phyloP scores from a whole-genome alignment of 2,329 filamentous ascomycete genomes.

The Pyrenophora tritici-repentis region DNA sequence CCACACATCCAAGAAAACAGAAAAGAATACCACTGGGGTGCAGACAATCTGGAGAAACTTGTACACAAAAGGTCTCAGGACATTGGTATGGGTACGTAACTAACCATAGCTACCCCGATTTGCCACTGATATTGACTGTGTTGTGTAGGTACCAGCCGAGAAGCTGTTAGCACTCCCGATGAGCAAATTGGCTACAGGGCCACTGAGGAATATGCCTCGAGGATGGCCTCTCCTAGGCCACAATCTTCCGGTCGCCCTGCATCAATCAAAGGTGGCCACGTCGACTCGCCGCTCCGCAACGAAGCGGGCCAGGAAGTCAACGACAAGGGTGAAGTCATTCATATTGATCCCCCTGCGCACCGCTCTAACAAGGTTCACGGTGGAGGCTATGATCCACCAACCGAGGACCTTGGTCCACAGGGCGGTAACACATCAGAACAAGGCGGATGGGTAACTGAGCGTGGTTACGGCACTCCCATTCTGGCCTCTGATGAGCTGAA shows the following conservation, averaged over 20 bases:
- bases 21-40: conserved; percentile 83
- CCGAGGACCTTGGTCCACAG: conserved; percentile 56
- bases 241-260: conserved; percentile 52
- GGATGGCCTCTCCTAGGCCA: conserved; percentile 71
- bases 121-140: conserved; percentile 56
- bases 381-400: conserved; percentile 58
- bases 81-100: conserved; percentile 57
- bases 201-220: conserved; percentile 79
- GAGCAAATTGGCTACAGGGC: conserved; percentile 91
- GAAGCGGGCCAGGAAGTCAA: conserved; percentile 51
- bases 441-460: conserved; percentile 61
- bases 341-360: conserved; percentile 71
- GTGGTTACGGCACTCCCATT: conserved; percentile 75
- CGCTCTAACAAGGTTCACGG: conserved; percentile 52
- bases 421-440: conserved; percentile 53
- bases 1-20: conserved; percentile 63
- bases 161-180: conserved; percentile 75
- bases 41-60: conserved; percentile 86
- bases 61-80: conserved; percentile 68
- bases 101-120: conserved; percentile 3
- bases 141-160: conserved; percentile 64
- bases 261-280: conserved; percentile 53
- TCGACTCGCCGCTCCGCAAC: conserved; percentile 59
- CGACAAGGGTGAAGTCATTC: conserved; percentile 68
- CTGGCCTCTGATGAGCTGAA: conserved; percentile 85